Evolutionary conservation across 140 eudicot species (phyloP).

Genomic region (Oenanthe javanica): DNA sequence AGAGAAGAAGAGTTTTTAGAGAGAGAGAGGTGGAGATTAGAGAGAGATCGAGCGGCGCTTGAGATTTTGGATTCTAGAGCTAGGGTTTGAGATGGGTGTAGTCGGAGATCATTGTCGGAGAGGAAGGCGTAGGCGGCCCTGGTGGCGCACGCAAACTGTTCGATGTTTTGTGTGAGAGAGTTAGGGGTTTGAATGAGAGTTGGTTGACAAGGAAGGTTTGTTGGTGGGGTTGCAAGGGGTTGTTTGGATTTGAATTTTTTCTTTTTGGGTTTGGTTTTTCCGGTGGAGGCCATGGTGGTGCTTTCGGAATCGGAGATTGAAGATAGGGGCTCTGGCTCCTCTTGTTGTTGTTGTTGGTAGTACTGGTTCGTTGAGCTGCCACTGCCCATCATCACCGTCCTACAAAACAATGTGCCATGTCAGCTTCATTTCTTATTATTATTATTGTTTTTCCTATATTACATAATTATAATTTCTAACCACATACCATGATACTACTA

Average conservation of each 20-base stretch:
- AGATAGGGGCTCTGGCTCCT: background rate
- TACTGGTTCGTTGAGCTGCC: background rate
- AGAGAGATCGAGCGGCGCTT: constrained; percentile 16
- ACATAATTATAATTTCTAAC: background rate
- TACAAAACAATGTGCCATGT: constrained; percentile 11
- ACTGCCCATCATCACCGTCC: background rate
- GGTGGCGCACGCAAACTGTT: constrained; percentile 49
- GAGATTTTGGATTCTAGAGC: constrained; percentile 33
- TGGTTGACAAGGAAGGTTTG: constrained; percentile 11
- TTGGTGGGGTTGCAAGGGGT: constrained; percentile 18
- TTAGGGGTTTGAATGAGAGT: constrained; percentile 20
- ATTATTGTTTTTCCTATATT: no score
- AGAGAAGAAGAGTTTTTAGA: constrained; percentile 7
- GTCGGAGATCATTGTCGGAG: constrained; percentile 59
- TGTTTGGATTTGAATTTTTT: constrained; percentile 14
- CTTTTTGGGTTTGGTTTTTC: constrained; percentile 18
- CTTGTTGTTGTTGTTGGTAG: background rate
- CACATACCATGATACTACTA: no score
- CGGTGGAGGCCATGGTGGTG: constrained; percentile 24
- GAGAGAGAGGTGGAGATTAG: constrained; percentile 18
- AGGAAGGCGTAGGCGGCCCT: constrained; percentile 64
- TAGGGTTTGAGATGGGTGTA: constrained; percentile 50
- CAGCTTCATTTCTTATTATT: background rate
- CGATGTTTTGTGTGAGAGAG: constrained; percentile 35
- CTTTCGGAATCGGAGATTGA: constrained; percentile 6